These are phyloP conservation scores for Colletotrichum sp. DNA, from an alignment of 2,329 filamentous ascomycete species.

Conservation along the genomic window DNA sequence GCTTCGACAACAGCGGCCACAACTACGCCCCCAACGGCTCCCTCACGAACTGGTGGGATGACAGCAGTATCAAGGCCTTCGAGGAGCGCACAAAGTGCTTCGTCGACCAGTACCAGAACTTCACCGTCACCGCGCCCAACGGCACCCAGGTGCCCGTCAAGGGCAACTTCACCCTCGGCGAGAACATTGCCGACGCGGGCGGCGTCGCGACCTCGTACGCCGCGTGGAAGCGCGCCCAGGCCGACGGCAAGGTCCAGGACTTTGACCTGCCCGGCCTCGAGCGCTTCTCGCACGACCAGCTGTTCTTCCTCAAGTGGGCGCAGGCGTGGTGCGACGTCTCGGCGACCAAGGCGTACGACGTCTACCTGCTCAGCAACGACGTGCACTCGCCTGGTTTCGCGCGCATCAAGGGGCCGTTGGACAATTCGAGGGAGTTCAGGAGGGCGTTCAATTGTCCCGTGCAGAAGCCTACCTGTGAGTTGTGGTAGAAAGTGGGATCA, in stretches of 20 bases:
- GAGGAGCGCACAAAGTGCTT: slow-evolving; percentile 67
- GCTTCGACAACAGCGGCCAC: slow-evolving; percentile 69
- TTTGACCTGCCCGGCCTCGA: slow-evolving; percentile 62
- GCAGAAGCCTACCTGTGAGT: slow-evolving; percentile 70
- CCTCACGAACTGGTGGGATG: slow-evolving; percentile 70
- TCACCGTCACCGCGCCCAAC: slow-evolving; percentile 59
- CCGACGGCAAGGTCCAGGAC: slow-evolving; percentile 48
- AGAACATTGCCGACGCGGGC: slow-evolving; percentile 76
- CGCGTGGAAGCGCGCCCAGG: slow-evolving; percentile 68
- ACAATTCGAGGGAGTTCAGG: slow-evolving; percentile 70
- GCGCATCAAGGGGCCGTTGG: slow-evolving; percentile 66
- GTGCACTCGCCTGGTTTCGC: slow-evolving; percentile 68
- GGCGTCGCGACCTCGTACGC: slow-evolving; percentile 66
- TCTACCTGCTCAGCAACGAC: slow-evolving; percentile 63
- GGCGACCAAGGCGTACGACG: slow-evolving; percentile 56
- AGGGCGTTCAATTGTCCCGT: slow-evolving; percentile 69
- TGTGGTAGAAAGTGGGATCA: slow-evolving; percentile 58
- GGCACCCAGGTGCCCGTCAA: slow-evolving; percentile 64
- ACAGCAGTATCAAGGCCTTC: slow-evolving; percentile 62
- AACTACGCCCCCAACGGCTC: slow-evolving; percentile 69
- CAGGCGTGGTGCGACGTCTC: slow-evolving; percentile 72
- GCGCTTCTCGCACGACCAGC: slow-evolving; percentile 67
- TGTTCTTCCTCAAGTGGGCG: slow-evolving; percentile 71
- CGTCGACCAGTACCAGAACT: slow-evolving; percentile 67
- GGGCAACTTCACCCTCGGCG: slow-evolving; percentile 66